phyloP scores from a whole-genome alignment of 2,329 filamentous ascomycete genomes.

The Ceratocystis smalleyi region DNA sequence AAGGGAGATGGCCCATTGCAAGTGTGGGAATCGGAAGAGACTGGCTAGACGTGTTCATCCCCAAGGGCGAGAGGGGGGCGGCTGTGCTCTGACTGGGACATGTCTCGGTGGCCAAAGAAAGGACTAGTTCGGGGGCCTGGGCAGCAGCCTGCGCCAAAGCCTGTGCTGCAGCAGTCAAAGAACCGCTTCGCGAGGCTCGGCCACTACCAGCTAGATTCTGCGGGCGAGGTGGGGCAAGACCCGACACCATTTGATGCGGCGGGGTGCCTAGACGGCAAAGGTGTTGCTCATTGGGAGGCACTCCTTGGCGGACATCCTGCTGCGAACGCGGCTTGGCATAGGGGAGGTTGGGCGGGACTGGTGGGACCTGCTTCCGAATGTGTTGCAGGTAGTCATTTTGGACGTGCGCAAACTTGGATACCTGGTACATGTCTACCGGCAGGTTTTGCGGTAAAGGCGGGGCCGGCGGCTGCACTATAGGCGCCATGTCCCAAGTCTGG shows the following conservation, averaged over 20 bases:
- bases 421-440: neutral
- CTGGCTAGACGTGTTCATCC: too few relatives aligned
- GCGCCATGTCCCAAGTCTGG: neutral
- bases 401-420: neutral
- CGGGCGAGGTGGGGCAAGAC: neutral
- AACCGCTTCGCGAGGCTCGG: neutral
- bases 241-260: neutral
- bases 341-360: too few relatives aligned
- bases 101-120: too few relatives aligned
- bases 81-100: too few relatives aligned
- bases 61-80: too few relatives aligned
- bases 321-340: too few relatives aligned
- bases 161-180: neutral
- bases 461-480: neutral
- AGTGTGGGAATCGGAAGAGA: too few relatives aligned
- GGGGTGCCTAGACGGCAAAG: neutral
- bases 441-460: neutral
- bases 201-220: neutral
- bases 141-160: neutral
- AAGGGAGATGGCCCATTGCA: too few relatives aligned
- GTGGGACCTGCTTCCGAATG: too few relatives aligned
- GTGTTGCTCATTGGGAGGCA: neutral
- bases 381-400: too few relatives aligned
- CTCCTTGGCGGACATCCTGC: too few relatives aligned
- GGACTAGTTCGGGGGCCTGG: too few relatives aligned